A percentile compares a stretch with the other conserved stretches of the same genome.
Evolutionary conservation across 129 eudicot species (phyloP).

Genomic region (Saussurea involucrata): DNA sequence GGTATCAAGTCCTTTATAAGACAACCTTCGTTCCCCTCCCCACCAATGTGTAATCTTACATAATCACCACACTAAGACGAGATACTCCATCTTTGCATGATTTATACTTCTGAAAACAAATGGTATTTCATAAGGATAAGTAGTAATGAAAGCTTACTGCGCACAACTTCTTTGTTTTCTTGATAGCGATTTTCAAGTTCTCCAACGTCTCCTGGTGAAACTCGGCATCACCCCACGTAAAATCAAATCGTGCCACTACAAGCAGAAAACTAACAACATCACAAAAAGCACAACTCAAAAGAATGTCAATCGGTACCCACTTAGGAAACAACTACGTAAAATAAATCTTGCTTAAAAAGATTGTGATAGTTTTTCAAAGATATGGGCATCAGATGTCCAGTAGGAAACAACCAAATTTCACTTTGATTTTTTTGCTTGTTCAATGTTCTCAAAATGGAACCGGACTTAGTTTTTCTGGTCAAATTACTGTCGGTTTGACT

Average conservation of each 20-base stretch:
- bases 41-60: too few species aligned
- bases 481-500: neutral
- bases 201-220: conserved; percentile 84
- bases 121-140: neutral
- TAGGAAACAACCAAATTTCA: neutral
- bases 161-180: conserved; percentile 72
- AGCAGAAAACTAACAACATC: neutral
- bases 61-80: neutral
- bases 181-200: conserved; percentile 62
- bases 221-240: conserved; percentile 83
- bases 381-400: neutral
- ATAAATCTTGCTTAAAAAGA: too few species aligned
- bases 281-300: neutral
- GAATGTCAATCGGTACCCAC: neutral
- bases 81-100: neutral
- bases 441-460: neutral
- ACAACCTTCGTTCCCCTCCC: too few species aligned
- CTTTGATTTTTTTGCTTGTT: neutral
- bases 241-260: conserved; percentile 90
- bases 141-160: conserved; percentile 50
- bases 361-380: neutral
- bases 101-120: neutral
- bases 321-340: too few species aligned
- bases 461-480: neutral
- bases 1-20: too few species aligned